Percentiles rank a stretch among this genome's conserved stretches.
Evolutionary conservation across 164 flowering plant species (phyloP).

Genomic region (Annona squamosa): DNA sequence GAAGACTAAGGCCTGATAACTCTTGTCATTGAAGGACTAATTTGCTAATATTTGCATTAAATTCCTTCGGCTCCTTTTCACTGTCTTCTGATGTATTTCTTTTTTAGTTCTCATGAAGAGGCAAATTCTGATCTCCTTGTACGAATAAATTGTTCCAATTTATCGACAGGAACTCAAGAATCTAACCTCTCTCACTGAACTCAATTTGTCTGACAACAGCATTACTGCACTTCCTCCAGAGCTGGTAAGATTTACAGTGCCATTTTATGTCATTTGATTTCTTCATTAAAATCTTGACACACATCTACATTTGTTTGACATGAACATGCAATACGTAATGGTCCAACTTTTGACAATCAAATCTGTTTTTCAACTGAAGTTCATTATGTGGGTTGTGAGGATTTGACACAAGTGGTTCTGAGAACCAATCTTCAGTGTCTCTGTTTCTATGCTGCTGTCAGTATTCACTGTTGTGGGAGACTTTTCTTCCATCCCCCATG

Average conservation of each 20-base stretch:
- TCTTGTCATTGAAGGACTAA: too few relatives aligned
- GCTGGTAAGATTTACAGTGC: constrained; percentile 45
- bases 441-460: not conserved
- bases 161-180: constrained; percentile 58
- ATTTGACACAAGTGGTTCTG: too few relatives aligned
- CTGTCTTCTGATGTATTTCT: not conserved
- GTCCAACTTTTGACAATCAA: not conserved
- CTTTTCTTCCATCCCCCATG: not conserved
- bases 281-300: not conserved
- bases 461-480: not conserved
- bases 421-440: too few relatives aligned
- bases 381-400: not conserved
- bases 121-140: too few relatives aligned
- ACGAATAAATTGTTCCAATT: constrained; percentile 10
- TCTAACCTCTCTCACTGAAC: constrained; percentile 65
- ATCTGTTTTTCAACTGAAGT: not conserved
- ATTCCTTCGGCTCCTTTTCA: too few relatives aligned
- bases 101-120: not conserved
- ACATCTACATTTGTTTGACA: not conserved
- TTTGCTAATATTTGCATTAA: too few relatives aligned
- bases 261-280: not conserved
- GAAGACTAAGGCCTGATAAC: too few relatives aligned
- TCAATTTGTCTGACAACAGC: constrained; percentile 75
- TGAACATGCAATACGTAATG: not conserved
- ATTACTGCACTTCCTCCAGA: constrained; percentile 68